phyloP scores from a whole-genome alignment of 805 yeast species.

The Sungouiella blattae region DNA sequence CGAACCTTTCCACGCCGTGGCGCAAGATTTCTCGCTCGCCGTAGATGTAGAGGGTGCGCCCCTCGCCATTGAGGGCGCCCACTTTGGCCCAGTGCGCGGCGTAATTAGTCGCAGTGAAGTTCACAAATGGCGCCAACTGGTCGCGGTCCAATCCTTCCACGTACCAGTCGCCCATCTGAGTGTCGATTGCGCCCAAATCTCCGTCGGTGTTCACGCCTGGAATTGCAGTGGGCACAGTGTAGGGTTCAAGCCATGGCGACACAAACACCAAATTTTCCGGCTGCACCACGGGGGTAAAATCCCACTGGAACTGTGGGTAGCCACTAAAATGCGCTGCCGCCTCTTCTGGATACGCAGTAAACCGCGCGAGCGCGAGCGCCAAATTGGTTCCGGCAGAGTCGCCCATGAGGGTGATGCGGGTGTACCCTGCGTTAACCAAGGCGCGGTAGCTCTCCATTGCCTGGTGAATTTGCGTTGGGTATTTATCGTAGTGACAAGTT shows the following conservation, averaged over 20 bases:
- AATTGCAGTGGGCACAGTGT: constrained; percentile 19
- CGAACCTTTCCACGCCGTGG: constrained; percentile 26
- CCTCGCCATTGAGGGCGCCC: constrained; percentile 19
- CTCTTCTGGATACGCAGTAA: constrained; percentile 30
- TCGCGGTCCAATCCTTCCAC: constrained; percentile 19
- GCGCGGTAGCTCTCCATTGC: constrained; percentile 15
- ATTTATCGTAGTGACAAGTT: constrained; percentile 17
- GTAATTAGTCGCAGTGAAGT: constrained; percentile 22
- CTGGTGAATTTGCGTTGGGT: constrained; percentile 25
- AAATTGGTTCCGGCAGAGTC: constrained; percentile 14
- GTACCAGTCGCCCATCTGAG: constrained; percentile 31
- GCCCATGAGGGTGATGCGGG: constrained; percentile 11
- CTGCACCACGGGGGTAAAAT: constrained; percentile 20
- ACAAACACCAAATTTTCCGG: constrained; percentile 26
- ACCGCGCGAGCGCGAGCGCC: constrained; percentile 13
- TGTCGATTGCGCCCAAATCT: constrained; percentile 29
- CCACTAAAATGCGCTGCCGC: constrained; percentile 20
- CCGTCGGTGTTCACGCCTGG: constrained; percentile 24
- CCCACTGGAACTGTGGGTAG: constrained; percentile 19
- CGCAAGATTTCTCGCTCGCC: constrained; percentile 35
- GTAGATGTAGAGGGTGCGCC: constrained; percentile 20
- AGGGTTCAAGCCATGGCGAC: constrained; percentile 38
- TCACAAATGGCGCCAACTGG: constrained; percentile 16
- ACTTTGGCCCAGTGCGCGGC: constrained; percentile 26
- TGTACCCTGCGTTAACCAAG: constrained; percentile 9